Base-by-base conservation (phyloP, 495 filamentous ascomycete genomes). In the Penicillium egyptiacum region DNA sequence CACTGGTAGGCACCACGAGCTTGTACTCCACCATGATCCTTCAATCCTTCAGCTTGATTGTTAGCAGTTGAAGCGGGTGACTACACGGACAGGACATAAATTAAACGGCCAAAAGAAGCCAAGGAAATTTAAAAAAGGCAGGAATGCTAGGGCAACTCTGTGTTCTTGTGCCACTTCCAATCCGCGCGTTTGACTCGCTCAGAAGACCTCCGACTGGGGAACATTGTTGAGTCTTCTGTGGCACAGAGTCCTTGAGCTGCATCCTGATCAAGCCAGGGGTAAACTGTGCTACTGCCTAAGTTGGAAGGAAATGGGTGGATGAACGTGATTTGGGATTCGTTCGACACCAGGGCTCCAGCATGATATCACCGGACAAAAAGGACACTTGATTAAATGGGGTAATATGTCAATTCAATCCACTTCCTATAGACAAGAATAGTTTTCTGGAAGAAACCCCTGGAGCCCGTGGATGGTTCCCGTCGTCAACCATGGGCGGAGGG, bases 51-150 rank as follows among this genome's bases (percentile, higher is more conserved):
- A 17, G n/a, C 6, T n/a, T 39, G 35, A n/a, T 2, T 37, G 1
- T 39, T n/a, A 39, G 16, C n/a, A n/a, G 35, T 30, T 28, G 31
- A 46, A 48, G 33, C 30, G 54, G 37, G 53, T 43, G 48, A 26
- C 59, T 40, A 59, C 63, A 54, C 53, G 10, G 31, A 39, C 17
- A 37, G 30, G 45, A 19, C 23, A 40, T 53, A 25, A 60, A 10
- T 56, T 56, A 28, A 61, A 62, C 62, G 59, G 59, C 44, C 44
- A 26, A 50, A 63, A 62, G 44, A 57, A 65, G 56, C 52, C 57
- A 64, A 58, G n/a, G 40, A 16, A 35, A 39, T 6, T 7, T 30
- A 19, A 41, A 40, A 40, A 41, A 30, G 0, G 7, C 14, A 12
- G 17, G 23, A 50, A 51, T 59, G 30, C 37, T 11, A 31, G 40